Base-by-base conservation (phyloP, 768 basidiomycete species). In the Suillus subluteus region DNA sequence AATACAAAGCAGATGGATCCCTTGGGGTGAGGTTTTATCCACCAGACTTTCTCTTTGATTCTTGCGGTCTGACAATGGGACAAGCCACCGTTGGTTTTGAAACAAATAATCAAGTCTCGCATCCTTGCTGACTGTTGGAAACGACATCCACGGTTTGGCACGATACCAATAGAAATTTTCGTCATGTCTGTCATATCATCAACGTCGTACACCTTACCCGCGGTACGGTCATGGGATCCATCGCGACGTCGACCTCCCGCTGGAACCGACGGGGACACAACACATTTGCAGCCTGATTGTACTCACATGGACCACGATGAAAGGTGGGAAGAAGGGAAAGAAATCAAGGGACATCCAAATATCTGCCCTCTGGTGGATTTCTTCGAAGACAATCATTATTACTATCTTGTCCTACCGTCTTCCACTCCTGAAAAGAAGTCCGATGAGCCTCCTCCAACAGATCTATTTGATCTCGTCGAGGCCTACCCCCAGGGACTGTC, bases 81-180 rank as follows among this genome's bases (percentile, higher is more conserved):
- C 9, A 72, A 96, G 95, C 91, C 95, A 4, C 89, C 92, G 44
- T 80, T 98, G 67, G 91, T 99, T 72, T 95, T 99, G 79, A 99
- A 99, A 75, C 96, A 98, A 79, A 91, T 99, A 73, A 96, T 99
- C 83, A 99, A 99, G 79, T 96, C 94, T 58, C 92, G 98, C 62
- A 99, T 99, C 67, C 86, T 99, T 62, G 97, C 97, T 38, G 97
- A 99, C 80, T 99, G 97, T 78, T 99, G 98, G 98, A 99, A 99
- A 82, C 94, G 93, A 74, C 97, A 99, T 76, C 92, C 93, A 52
- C 88, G 91, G 68, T 87, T 93, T 76, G 97, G 97, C 65, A 98
- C 98, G 9, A 98, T 99, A 73, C 97, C 98, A 18, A 97, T 99
- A 81, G 98, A 99, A 80, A 97, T 97, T 32, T 93, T 92, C 75